Evolutionary conservation across 257 asterid genomes (phyloP).

Genomic region (Gentiana straminea): DNA sequence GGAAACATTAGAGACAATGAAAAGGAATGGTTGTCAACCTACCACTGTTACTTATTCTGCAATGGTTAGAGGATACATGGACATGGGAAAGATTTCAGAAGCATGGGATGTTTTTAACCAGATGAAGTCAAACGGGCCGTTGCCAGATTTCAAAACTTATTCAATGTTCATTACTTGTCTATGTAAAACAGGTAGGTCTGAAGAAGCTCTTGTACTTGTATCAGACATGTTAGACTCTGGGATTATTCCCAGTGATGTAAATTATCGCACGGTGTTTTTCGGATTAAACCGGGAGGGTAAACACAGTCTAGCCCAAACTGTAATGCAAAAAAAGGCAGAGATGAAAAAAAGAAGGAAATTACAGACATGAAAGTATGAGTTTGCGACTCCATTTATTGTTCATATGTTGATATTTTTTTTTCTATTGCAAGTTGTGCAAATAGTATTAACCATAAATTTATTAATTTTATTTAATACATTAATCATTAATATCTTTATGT

Average conservation of each 20-base stretch:
- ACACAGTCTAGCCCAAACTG: conserved; percentile 42
- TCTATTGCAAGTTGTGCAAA: too few species aligned
- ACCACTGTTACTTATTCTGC: conserved; percentile 66
- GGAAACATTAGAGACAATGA: conserved; percentile 54
- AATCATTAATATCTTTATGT: too few species aligned
- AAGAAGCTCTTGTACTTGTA: conserved; percentile 55
- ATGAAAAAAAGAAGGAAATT: conserved; percentile 44
- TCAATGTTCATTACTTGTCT: conserved; percentile 68
- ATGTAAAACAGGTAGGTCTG: conserved; percentile 56
- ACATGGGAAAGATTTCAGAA: conserved; percentile 38
- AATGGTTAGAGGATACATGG: conserved; percentile 61
- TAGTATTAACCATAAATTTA: too few species aligned
- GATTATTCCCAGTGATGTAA: conserved; percentile 63
- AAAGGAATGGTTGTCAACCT: conserved; percentile 45
- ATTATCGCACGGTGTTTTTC: conserved; percentile 44
- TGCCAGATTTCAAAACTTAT: conserved; percentile 73
- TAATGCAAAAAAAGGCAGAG: conserved; percentile 41
- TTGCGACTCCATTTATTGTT: too few species aligned
- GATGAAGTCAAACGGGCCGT: conserved; percentile 45
- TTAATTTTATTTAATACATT: too few species aligned
- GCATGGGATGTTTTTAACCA: conserved; percentile 51
- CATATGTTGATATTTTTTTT: too few species aligned
- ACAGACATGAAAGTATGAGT: conserved; percentile 6
- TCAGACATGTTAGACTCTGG: conserved; percentile 53
- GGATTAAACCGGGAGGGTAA: conserved; percentile 89